Percentiles rank a stretch among this genome's conserved stretches.
Conservation (phyloP, 1,284 basidiomycete species). For the Rhodotorula sp. region DNA sequence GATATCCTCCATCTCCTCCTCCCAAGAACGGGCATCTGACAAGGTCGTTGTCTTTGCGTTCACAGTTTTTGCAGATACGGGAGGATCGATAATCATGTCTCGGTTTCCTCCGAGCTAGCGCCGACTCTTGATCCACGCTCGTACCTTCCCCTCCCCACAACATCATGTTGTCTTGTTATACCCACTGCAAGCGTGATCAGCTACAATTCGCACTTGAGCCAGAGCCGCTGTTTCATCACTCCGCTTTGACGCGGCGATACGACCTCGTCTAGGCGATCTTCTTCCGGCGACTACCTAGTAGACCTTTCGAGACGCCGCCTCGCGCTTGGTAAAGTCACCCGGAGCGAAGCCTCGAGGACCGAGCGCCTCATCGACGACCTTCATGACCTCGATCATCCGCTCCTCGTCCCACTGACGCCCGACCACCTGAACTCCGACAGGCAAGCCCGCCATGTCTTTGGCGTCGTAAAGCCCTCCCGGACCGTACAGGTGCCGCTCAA, state of each 20-base stretch:
- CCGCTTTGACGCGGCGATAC: no score
- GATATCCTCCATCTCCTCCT: not conserved
- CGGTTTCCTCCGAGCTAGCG: no score
- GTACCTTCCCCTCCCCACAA: no score
- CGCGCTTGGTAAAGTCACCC: slow-evolving; percentile 21
- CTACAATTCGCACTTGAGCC: no score
- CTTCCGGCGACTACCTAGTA: not conserved
- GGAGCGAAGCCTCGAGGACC: slow-evolving; percentile 48
- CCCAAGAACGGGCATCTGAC: not conserved
- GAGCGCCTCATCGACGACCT: slow-evolving; percentile 66
- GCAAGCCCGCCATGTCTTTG: slow-evolving; percentile 69
- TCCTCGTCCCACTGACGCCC: slow-evolving; percentile 80
- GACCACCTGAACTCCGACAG: slow-evolving; percentile 76
- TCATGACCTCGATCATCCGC: slow-evolving; percentile 77
- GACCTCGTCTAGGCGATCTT: not conserved
- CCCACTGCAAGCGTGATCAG: no score
- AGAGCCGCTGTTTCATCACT: no score
- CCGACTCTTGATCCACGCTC: no score
- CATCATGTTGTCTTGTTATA: no score
- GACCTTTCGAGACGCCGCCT: not conserved
- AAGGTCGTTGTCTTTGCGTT: no score
- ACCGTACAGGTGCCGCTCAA: slow-evolving; percentile 61
- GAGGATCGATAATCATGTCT: slow-evolving; percentile 9
- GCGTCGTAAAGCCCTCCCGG: slow-evolving; percentile 62
- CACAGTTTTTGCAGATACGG: slow-evolving; percentile 33